Conservation (phyloP, 2,329 filamentous ascomycete genomes). For the Geosmithia putterillii region DNA sequence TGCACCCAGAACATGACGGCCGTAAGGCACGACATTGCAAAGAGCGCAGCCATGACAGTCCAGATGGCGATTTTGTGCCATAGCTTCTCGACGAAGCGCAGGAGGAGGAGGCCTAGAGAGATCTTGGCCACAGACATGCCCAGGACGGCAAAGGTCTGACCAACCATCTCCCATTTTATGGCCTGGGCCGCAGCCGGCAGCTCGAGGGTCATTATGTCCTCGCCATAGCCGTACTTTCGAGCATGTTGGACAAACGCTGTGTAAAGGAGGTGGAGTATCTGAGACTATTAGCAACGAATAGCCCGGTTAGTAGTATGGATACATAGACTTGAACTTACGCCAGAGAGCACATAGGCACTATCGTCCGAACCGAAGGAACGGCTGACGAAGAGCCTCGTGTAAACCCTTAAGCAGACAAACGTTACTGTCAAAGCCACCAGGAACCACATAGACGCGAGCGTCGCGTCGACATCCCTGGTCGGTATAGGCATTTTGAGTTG, state of each 20-base stretch:
- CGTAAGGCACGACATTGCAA: constrained; percentile 3
- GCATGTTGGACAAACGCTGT: constrained; percentile 18
- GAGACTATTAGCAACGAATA: too few relatives aligned
- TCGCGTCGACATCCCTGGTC: too few relatives aligned
- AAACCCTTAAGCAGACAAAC: constrained; percentile 21
- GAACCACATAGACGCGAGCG: constrained; percentile 11
- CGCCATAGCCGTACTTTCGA: constrained; percentile 19
- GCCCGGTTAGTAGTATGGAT: too few relatives aligned
- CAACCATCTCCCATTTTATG: constrained; percentile 16
- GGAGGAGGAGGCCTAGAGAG: constrained; percentile 24
- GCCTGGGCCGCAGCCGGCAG: constrained; percentile 10
- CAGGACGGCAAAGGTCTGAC: constrained; percentile 22
- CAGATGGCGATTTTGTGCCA: constrained; percentile 23
- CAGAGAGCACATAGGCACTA: constrained; percentile 17
- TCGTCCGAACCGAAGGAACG: constrained; percentile 18
- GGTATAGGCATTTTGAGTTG: too few relatives aligned
- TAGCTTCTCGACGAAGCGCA: constrained; percentile 18
- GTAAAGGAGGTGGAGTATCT: constrained; percentile 9
- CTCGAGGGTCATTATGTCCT: constrained; percentile 12
- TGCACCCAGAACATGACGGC: constrained; percentile 7
- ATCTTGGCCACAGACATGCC: constrained; percentile 25
- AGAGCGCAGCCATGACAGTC: constrained; percentile 11
- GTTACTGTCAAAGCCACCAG: constrained; percentile 10
- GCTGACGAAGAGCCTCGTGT: constrained; percentile 20
- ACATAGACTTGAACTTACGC: constrained; percentile 5